A percentile compares a stretch with the other conserved stretches of the same genome.
These are phyloP conservation scores for Rhizopogon rudus DNA, from an alignment of 768 basidiomycete genomes.

Conservation along the genomic window DNA sequence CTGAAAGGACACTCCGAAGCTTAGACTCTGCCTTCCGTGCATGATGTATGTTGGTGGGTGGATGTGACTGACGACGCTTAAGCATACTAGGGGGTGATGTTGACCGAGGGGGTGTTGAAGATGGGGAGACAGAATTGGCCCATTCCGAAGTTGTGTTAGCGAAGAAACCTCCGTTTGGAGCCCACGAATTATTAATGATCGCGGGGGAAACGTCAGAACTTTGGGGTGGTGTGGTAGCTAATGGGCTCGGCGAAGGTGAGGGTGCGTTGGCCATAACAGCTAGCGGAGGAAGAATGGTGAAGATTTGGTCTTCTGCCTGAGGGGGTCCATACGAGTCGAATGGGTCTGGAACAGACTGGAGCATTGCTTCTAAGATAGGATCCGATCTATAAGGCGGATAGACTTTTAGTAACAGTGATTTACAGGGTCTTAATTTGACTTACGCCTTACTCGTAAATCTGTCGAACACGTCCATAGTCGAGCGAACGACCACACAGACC, in stretches of 20 bases:
- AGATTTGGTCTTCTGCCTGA: conserved; percentile 86
- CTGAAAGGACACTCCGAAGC: conserved; percentile 65
- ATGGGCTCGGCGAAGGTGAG: conserved; percentile 60
- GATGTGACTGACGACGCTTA: conserved; percentile 50
- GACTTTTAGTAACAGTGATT: conserved; percentile 7
- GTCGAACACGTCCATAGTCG: conserved; percentile 91
- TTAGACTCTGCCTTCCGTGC: conserved; percentile 59
- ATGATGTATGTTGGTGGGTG: conserved; percentile 32
- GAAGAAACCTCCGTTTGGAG: conserved; percentile 42
- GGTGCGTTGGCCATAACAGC: conserved; percentile 63
- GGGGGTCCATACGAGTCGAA: conserved; percentile 90
- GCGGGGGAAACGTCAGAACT: conserved; percentile 37
- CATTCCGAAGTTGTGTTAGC: conserved; percentile 53
- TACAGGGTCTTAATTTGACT: conserved; percentile 21
- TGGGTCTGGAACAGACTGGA: conserved; percentile 86
- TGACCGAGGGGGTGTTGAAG: conserved; percentile 43
- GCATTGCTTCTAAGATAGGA: conserved; percentile 85
- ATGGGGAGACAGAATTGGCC: conserved; percentile 38
- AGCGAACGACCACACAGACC: conserved; percentile 81
- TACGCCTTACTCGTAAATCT: conserved; percentile 83
- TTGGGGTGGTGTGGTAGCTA: conserved; percentile 37
- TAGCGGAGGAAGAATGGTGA: conserved; percentile 86
- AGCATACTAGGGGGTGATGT: conserved; percentile 40
- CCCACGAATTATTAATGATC: conserved; percentile 43
- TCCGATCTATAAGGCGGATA: conserved; percentile 54